Conservation (phyloP, 305 asterid species). For the Solanum hybrid region DNA sequence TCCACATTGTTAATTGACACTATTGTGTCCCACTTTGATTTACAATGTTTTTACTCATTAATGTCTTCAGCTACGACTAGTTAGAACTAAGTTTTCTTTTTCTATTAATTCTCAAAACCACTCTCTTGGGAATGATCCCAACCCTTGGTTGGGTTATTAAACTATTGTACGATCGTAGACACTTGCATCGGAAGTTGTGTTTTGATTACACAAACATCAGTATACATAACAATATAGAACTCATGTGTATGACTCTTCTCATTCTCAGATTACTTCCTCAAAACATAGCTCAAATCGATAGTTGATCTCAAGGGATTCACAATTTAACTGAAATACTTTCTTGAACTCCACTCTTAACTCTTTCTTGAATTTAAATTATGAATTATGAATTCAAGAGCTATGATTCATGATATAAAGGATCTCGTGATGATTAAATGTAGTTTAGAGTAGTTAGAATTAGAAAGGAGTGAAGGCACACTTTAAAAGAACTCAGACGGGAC, state of each 20-base stretch:
- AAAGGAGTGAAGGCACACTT: background rate
- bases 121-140: too few relatives aligned
- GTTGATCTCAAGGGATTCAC: background rate
- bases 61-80: too few relatives aligned
- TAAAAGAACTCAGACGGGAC: background rate
- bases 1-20: too few relatives aligned
- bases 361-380: background rate
- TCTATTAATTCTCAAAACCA: too few relatives aligned
- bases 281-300: background rate
- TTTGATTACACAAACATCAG: too few relatives aligned
- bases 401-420: background rate
- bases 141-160: too few relatives aligned
- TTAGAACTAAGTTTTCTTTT: too few relatives aligned
- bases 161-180: too few relatives aligned
- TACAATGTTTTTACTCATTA: too few relatives aligned
- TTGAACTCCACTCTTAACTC: background rate
- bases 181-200: too few relatives aligned
- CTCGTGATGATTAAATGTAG: background rate
- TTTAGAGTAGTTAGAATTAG: background rate
- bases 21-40: too few relatives aligned
- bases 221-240: background rate
- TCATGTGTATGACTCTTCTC: background rate
- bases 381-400: background rate
- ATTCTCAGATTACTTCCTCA: background rate
- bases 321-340: background rate